A percentile compares a stretch with the other conserved stretches of the same genome.
These are phyloP conservation scores for Cornus kousa DNA, from an alignment of 148 eudicot species.

Conservation along the genomic window DNA sequence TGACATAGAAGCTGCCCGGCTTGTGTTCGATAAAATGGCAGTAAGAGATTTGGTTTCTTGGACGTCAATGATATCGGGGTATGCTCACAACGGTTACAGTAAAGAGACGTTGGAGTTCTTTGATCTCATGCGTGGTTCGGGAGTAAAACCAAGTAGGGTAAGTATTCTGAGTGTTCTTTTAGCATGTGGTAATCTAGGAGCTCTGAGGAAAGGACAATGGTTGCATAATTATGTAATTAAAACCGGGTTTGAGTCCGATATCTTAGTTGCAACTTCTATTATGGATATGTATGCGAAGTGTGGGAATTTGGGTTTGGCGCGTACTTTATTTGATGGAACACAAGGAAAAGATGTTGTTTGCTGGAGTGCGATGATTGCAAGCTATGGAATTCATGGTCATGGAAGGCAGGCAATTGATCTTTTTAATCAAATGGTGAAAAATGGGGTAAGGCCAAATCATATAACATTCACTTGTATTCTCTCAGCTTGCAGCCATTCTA, in stretches of 20 bases:
- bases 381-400: slow-evolving; percentile 13
- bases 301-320: slow-evolving; percentile 19
- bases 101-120: slow-evolving; percentile 16
- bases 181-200: slow-evolving; percentile 19
- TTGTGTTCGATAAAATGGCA: slow-evolving; percentile 11
- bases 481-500: slow-evolving; percentile 19
- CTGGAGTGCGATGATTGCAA: slow-evolving; percentile 19
- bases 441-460: slow-evolving; percentile 9
- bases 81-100: slow-evolving; percentile 10
- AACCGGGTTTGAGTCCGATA: slow-evolving; percentile 15
- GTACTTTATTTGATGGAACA: slow-evolving; percentile 14
- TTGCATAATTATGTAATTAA: slow-evolving; percentile 10
- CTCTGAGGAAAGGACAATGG: slow-evolving; percentile 11
- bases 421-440: slow-evolving; percentile 9
- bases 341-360: slow-evolving; percentile 12
- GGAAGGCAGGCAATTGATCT: slow-evolving; percentile 16
- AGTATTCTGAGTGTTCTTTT: slow-evolving; percentile 17
- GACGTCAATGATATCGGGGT: slow-evolving; percentile 20
- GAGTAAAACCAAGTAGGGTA: slow-evolving; percentile 15
- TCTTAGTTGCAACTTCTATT: slow-evolving; percentile 14
- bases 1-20: neutral
- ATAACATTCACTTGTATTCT: slow-evolving; percentile 20
- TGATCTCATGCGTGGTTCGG: slow-evolving; percentile 6
- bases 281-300: slow-evolving; percentile 19
- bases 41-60: slow-evolving; percentile 20